Percentiles rank a stretch among this genome's conserved stretches.
These are phyloP conservation scores for Penicillium sp. DNA, from an alignment of 2,329 filamentous ascomycete species.

Conservation along the genomic window DNA sequence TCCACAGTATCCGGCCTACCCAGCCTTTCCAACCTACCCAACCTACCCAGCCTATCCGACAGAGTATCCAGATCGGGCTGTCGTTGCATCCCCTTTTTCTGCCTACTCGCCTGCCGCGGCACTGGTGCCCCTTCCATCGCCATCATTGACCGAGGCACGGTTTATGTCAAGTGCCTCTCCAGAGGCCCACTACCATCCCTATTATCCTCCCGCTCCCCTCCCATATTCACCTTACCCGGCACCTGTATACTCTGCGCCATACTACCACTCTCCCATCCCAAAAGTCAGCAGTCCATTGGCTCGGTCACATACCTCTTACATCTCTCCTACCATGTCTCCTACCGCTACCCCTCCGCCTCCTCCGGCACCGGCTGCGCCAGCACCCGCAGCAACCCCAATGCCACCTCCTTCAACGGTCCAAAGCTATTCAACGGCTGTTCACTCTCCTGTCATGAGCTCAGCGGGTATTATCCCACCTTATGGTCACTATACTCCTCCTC, in stretches of 20 bases:
- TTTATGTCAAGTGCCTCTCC: slow-evolving; percentile 31
- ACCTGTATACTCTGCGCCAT: slow-evolving; percentile 1
- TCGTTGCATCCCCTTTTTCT: slow-evolving; percentile 28
- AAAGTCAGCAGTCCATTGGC: slow-evolving; percentile 42
- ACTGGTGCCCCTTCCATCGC: slow-evolving; percentile 34
- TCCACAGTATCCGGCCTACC: not conserved
- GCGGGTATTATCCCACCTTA: slow-evolving; percentile 38
- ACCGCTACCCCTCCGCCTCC: slow-evolving; percentile 32
- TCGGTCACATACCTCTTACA: slow-evolving; percentile 36
- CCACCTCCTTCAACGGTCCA: slow-evolving; percentile 29
- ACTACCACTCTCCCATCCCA: slow-evolving; percentile 30
- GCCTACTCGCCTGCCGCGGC: slow-evolving; percentile 27
- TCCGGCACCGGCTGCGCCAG: not conserved
- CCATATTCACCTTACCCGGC: slow-evolving; percentile 24
- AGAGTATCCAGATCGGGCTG: slow-evolving; percentile 18
- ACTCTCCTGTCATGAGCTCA: slow-evolving; percentile 41
- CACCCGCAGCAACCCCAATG: slow-evolving; percentile 12
- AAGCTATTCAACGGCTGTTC: slow-evolving; percentile 34
- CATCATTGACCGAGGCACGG: slow-evolving; percentile 33
- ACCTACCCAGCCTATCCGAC: not conserved
- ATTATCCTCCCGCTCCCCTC: slow-evolving; percentile 29
- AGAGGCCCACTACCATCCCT: slow-evolving; percentile 27
- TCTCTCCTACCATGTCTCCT: slow-evolving; percentile 39
- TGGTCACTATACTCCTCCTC: slow-evolving; percentile 36
- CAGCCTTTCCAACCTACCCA: not conserved